Evolutionary conservation across 2,329 filamentous ascomycete species (phyloP), one percentile per base, ranked within the genome.

Genomic region (Scytalidium lignicola): DNA sequence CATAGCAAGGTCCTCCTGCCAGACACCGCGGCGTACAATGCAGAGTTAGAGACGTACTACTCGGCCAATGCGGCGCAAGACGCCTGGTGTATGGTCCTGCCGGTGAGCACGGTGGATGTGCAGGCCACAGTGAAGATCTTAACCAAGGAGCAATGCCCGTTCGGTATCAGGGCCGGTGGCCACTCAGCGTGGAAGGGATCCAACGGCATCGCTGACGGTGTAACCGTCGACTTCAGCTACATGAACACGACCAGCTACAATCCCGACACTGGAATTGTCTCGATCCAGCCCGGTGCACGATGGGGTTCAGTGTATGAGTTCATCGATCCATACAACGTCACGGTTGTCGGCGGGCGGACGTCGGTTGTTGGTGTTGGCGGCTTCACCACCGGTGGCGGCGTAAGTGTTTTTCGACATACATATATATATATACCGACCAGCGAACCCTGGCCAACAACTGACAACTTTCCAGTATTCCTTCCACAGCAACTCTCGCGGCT

Each of bases 81-180:
- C 3, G 63, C 67, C 5, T 66, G 64, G 60, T 70, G 69, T 41
- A 64, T 70, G 55, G 65, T 62, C 7, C 53, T 67, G 44, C 68
- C 67, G 2, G 50, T 55, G 22, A 60, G 62, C 1, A 54, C 65
- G 5, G 51, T 65, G 5, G 69, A 74, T 50, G 68, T 71, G 6
- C 65, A 70, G 3, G 53, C 55, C 7, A 61, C 64, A 2, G 58
- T 72, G 18, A 66, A 63, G 41, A 57, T 65, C 2, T 56, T 74
- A n/a, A 59, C 76, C 15, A 63, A 71, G 54, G 70, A 69, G 0
- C 54, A 66, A 43, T 66, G 63, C 58, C 55, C 59, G 26, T 53
- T 53, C 29, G 80, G 78, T 19, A 70, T 81, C 63, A 72, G 76
- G 59, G 70, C 72, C 9, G 77, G 76, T 7, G 72, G 72, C 1